Base-by-base conservation (phyloP, 2,329 filamentous ascomycete species). In the Neocucurbitaria cava region DNA sequence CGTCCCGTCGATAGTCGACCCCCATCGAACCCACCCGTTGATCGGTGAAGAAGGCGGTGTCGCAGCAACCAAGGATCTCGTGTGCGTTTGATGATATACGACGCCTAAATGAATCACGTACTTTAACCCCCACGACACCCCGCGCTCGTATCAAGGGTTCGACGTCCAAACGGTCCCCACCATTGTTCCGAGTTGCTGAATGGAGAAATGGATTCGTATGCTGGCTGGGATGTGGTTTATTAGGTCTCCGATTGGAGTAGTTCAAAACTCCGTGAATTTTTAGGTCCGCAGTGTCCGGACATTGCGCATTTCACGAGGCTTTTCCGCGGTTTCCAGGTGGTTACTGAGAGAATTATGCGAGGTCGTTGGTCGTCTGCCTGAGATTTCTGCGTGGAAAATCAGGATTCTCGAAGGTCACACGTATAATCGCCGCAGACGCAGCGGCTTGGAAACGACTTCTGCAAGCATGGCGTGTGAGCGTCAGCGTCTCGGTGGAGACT, bases 71-170 rank as follows among this genome's bases (percentile, higher is more conserved):
- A 28, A 59, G 36, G 30, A 15, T 35, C 49, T 49, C 40, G 46
- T 35, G 15, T 31, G 54, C 60, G 54, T 58, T 50, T 57, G 58
- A 50, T 54, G 54, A 54, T 53, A 60, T 59, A 59, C 54, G 45
- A 65, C 62, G 48, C 38, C 62, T 66, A 66, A 67, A 68, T 58
- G 60, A 61, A 69, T 69, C 60, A 67, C 66, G 67, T 69, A 68
- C 59, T 61, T 50, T 41, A 57, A n/a, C 62, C 66, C 65, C 64
- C 65, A 66, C 66, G 48, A 9, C 40, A 67, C 59, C 64, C 67
- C 66, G 52, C 61, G 52, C 56, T 46, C 48, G 47, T 56, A 58
- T 46, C 62, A 53, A 55, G 62, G 59, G 59, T 64, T 45, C 44
- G 46, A 54, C 41, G 43, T 42, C 13, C 45, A 49, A 52, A 46